A percentile compares a stretch with the other conserved stretches of the same genome.
These are phyloP conservation scores for Aspergillus aculeatinus DNA, from an alignment of 2,329 filamentous ascomycete genomes.

Conservation along the genomic window DNA sequence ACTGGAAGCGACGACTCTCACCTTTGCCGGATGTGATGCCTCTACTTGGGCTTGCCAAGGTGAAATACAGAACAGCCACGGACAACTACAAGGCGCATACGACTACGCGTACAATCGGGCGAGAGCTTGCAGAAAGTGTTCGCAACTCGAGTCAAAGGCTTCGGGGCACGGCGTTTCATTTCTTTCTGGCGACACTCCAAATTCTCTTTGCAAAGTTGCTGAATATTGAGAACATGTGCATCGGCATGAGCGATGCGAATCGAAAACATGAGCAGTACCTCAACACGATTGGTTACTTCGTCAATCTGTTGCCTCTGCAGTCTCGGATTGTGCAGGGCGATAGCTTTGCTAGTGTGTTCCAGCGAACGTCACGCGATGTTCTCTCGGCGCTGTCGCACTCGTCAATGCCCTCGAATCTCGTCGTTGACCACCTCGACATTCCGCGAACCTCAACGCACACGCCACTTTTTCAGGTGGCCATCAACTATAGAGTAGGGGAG, in stretches of 20 bases:
- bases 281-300: slow-evolving; percentile 7
- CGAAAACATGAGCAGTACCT: not conserved
- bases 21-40: slow-evolving; percentile 1
- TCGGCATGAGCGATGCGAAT: slow-evolving; percentile 11
- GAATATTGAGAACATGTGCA: not conserved
- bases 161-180: slow-evolving; percentile 5
- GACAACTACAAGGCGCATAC: not conserved
- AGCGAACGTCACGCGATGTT: not conserved
- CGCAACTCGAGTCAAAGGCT: not conserved
- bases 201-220: not conserved
- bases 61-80: not conserved
- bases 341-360: not conserved
- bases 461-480: slow-evolving; percentile 11
- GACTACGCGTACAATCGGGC: not conserved
- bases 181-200: slow-evolving; percentile 7
- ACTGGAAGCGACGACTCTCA: slow-evolving; percentile 2
- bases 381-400: slow-evolving; percentile 4
- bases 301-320: slow-evolving; percentile 9
- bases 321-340: not conserved
- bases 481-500: slow-evolving; percentile 12
- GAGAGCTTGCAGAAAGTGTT: not conserved
- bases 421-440: slow-evolving; percentile 2
- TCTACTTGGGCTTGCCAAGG: slow-evolving; percentile 1
- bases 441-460: not conserved
- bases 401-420: slow-evolving; percentile 1